phyloP scores from a whole-genome alignment of 140 eudicot species.

The Erigeron philadelphicus region DNA sequence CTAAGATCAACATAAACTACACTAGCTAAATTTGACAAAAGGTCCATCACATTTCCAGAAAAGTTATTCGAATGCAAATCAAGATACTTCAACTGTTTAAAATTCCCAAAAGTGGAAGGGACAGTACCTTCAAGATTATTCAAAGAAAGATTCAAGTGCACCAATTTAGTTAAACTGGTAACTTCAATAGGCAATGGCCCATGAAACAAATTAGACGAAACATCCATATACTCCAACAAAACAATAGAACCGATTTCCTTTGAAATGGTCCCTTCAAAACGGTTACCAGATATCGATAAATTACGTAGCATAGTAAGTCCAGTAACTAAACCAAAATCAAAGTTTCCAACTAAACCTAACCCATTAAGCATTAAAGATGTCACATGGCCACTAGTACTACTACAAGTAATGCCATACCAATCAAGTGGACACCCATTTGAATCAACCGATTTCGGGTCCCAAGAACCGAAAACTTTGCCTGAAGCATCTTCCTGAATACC shows the following conservation, averaged over 20 bases:
- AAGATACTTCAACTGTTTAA: constrained; percentile 46
- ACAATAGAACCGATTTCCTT: constrained; percentile 36
- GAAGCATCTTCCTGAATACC: constrained; percentile 53
- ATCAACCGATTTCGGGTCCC: constrained; percentile 59
- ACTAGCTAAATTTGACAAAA: constrained; percentile 49
- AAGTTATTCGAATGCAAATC: constrained; percentile 64
- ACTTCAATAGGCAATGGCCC: constrained; percentile 46
- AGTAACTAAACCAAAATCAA: constrained; percentile 42
- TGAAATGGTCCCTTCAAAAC: constrained; percentile 43
- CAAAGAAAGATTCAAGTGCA: constrained; percentile 50
- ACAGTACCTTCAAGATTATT: constrained; percentile 49
- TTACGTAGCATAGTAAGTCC: constrained; percentile 51
- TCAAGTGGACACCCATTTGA: constrained; percentile 63
- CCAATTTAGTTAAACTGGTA: constrained; percentile 33
- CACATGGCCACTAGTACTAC: constrained; percentile 41
- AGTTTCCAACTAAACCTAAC: constrained; percentile 54
- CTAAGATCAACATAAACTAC: constrained; percentile 60
- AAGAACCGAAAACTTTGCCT: constrained; percentile 49
- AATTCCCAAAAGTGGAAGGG: constrained; percentile 38
- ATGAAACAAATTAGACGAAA: constrained; percentile 50
- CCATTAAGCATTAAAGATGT: constrained; percentile 49
- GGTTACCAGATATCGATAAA: constrained; percentile 51
- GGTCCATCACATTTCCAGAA: constrained; percentile 52
- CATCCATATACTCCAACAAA: constrained; percentile 47
- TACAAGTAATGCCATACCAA: constrained; percentile 71